phyloP scores from a whole-genome alignment of 1,284 basidiomycete genomes.

The Blastosporella zonata region DNA sequence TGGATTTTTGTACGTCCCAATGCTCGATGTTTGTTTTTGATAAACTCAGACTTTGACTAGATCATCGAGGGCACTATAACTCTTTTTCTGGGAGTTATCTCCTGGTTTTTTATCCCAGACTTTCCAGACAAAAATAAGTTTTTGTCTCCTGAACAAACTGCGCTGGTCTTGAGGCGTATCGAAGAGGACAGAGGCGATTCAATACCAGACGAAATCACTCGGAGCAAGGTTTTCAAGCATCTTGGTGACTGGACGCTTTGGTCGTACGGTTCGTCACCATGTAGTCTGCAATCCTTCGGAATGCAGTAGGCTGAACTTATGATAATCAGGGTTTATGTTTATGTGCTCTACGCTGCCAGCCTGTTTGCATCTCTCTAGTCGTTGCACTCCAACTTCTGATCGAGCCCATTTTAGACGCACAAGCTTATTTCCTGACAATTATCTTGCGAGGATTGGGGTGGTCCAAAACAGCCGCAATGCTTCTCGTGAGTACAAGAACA shows the following conservation, averaged over 20 bases:
- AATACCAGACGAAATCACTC: slow-evolving; percentile 37
- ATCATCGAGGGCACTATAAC: slow-evolving; percentile 41
- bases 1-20: slow-evolving; percentile 41
- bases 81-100: slow-evolving; percentile 32
- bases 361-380: slow-evolving; percentile 25
- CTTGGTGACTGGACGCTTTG: slow-evolving; percentile 43
- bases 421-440: slow-evolving; percentile 41
- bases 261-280: slow-evolving; percentile 34
- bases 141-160: slow-evolving; percentile 38
- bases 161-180: slow-evolving; percentile 37
- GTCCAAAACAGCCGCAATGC: slow-evolving; percentile 28
- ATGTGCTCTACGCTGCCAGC: slow-evolving; percentile 38
- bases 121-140: slow-evolving; percentile 44
- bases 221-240: slow-evolving; percentile 33
- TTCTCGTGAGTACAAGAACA: slow-evolving; percentile 26
- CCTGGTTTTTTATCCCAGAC: slow-evolving; percentile 38
- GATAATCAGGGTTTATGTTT: slow-evolving; percentile 37
- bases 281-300: background rate
- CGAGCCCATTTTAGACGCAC: slow-evolving; percentile 26
- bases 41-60: slow-evolving; percentile 19
- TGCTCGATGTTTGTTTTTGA: background rate
- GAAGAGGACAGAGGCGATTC: slow-evolving; percentile 45
- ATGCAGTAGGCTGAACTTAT: background rate
- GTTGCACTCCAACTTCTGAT: slow-evolving; percentile 4
- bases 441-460: slow-evolving; percentile 39